Percentiles rank a stretch among this genome's conserved stretches.
phyloP scores from a whole-genome alignment of 768 basidiomycete genomes.

The Lyophyllum atratum region DNA sequence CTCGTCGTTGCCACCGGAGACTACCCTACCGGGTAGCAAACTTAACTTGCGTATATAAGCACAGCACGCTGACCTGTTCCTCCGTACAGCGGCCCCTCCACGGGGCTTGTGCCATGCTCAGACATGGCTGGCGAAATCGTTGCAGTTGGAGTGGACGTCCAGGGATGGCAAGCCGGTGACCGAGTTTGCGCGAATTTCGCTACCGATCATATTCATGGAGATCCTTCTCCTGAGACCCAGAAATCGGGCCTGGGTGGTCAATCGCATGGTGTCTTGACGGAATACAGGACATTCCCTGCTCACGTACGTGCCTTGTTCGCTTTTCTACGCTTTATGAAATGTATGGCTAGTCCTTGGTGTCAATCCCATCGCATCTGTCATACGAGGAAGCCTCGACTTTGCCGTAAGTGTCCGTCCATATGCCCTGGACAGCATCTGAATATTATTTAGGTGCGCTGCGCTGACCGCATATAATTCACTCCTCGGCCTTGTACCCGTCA shows the following conservation, averaged over 20 bases:
- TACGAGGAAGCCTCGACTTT: constrained; percentile 69
- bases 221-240: constrained; percentile 33
- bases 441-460: constrained; percentile 47
- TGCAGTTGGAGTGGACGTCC: constrained; percentile 44
- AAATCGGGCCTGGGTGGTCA: constrained; percentile 45
- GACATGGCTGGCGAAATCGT: constrained; percentile 63
- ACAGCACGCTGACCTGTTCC: neutral
- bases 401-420: constrained; percentile 38
- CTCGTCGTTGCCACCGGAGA: constrained; percentile 38
- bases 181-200: constrained; percentile 58
- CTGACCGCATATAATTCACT: constrained; percentile 68
- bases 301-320: constrained; percentile 27
- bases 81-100: constrained; percentile 7
- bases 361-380: constrained; percentile 55
- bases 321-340: neutral
- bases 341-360: constrained; percentile 45
- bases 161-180: constrained; percentile 54
- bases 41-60: neutral
- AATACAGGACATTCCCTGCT: constrained; percentile 54
- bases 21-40: constrained; percentile 36
- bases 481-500: constrained; percentile 47
- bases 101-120: constrained; percentile 40
- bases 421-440: neutral
- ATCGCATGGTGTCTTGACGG: constrained; percentile 52
- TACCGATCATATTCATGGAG: constrained; percentile 48